Evolutionary conservation across 169 alveolate genomes (phyloP), one percentile per base, ranked within the genome.

Genomic region (Plasmodium vivax): DNA sequence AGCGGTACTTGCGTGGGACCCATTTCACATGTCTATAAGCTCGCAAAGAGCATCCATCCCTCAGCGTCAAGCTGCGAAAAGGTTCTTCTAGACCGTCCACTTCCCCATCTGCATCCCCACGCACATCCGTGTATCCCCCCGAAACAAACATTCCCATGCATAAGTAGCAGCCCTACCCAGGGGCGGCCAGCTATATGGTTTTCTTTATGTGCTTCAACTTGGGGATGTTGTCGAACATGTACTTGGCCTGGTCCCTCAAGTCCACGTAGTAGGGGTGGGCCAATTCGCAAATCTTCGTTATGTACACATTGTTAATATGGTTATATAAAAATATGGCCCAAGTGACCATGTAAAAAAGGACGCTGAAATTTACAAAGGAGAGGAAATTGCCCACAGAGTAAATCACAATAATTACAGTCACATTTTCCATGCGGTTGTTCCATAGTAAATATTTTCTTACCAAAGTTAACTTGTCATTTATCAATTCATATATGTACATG

Each of bases 391-490:
- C 95, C 14, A 90, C 36, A 12, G 45, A 73, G 54, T 90, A 90
- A n/a, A 90, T 58, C 14, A 82, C 43, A 80, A 82, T 62, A 68
- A 90, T 81, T 45, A 81, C 1, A 27, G 95, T 90, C 19, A 90
- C 32, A 72, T 90, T 90, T 23, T 90, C 84, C 74, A 90, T 82
- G 30, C 47, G 43, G 71, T 90, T 79, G 8, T 51, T 82, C 95
- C 95, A 90, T 32, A 90, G 30, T 82, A 90, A 47, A 41, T 90
- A 90, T 71, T 75, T 56, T 71, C 95, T 80, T 2, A 81, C 54
- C 27, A 62, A n/a, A 45, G 95, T 90, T 58, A 90, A 90, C 14
- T 90, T 73, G 38, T 90, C 95, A 82, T 90, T 90, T 90, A 90
- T 71, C 3, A 62, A 19, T 2, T 90, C 95, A 71, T 90, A 90